phyloP scores from a whole-genome alignment of 2,329 filamentous ascomycete species.

The Penicillium sp. region DNA sequence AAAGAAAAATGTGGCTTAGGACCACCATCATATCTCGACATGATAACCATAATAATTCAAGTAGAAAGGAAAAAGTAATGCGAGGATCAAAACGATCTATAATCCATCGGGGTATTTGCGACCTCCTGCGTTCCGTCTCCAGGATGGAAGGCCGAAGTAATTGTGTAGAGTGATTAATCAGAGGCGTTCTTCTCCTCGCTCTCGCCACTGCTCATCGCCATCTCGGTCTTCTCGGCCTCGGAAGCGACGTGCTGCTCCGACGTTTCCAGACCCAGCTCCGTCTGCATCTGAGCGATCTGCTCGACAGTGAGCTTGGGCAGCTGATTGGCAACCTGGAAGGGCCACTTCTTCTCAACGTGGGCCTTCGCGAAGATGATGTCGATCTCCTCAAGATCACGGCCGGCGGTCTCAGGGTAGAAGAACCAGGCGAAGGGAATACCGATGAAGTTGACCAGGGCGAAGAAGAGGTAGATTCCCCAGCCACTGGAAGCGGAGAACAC shows the following conservation, averaged over 20 bases:
- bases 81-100: conserved; percentile 2
- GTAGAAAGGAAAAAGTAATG: neutral
- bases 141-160: conserved; percentile 7
- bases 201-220: conserved; percentile 18
- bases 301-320: conserved; percentile 29
- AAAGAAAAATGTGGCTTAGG: neutral
- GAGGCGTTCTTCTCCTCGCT: conserved; percentile 8
- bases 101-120: neutral
- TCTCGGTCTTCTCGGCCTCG: conserved; percentile 18
- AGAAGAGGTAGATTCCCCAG: conserved; percentile 44
- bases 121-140: conserved; percentile 7
- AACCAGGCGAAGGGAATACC: conserved; percentile 52
- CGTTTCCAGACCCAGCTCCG: conserved; percentile 22
- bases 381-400: conserved; percentile 41
- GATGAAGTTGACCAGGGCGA: conserved; percentile 36
- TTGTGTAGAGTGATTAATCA: neutral
- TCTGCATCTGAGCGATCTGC: conserved; percentile 25
- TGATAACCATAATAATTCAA: neutral
- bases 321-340: conserved; percentile 24
- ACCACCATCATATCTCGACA: neutral
- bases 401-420: conserved; percentile 50
- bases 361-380: conserved; percentile 43
- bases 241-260: neutral
- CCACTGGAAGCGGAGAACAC: conserved; percentile 32
- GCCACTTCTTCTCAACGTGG: conserved; percentile 34